A percentile compares a stretch with the other conserved stretches of the same genome.
These are phyloP conservation scores for Rhipidocladum racemiflorum DNA, from an alignment of 176 grass and related monocot genomes.

Conservation along the genomic window DNA sequence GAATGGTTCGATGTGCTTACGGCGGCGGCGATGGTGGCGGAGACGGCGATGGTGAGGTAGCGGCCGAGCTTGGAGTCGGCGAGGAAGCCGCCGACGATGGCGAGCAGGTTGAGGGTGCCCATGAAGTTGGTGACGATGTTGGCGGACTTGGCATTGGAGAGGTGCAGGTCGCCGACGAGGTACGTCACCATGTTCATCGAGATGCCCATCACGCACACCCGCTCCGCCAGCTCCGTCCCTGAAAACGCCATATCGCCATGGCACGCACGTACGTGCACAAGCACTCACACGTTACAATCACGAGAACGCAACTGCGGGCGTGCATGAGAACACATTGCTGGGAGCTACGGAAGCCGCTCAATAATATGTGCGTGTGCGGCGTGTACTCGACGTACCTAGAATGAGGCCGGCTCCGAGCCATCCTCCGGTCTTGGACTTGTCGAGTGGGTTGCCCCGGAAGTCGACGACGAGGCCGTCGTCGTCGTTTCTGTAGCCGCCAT, in stretches of 20 bases:
- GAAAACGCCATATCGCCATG: neutral
- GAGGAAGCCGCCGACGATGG: conserved; percentile 58
- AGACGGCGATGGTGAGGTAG: conserved; percentile 42
- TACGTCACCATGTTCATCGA: conserved; percentile 75
- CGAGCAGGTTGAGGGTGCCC: conserved; percentile 69
- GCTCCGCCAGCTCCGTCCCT: conserved; percentile 57
- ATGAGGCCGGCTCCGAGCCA: conserved; percentile 61
- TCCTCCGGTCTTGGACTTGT: conserved; percentile 43
- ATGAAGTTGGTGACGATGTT: conserved; percentile 70
- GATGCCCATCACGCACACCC: conserved; percentile 64
- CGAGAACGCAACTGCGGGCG: neutral
- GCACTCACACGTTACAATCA: neutral
- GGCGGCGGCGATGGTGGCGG: conserved; percentile 29
- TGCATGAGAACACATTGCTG: neutral
- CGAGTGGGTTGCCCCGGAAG: conserved; percentile 48
- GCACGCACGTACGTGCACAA: neutral
- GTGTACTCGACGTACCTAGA: conserved; percentile 22
- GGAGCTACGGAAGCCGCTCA: no score
- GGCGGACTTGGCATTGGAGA: conserved; percentile 50
- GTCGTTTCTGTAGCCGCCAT: neutral
- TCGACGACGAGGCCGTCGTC: conserved; percentile 32
- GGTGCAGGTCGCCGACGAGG: conserved; percentile 55
- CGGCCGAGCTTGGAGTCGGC: conserved; percentile 63
- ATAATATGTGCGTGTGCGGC: neutral
- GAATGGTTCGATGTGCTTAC: conserved; percentile 12